Percentiles rank a stretch among this genome's conserved stretches.
phyloP scores from a whole-genome alignment of 2,329 filamentous ascomycete genomes.

The Fusarium avenaceum region DNA sequence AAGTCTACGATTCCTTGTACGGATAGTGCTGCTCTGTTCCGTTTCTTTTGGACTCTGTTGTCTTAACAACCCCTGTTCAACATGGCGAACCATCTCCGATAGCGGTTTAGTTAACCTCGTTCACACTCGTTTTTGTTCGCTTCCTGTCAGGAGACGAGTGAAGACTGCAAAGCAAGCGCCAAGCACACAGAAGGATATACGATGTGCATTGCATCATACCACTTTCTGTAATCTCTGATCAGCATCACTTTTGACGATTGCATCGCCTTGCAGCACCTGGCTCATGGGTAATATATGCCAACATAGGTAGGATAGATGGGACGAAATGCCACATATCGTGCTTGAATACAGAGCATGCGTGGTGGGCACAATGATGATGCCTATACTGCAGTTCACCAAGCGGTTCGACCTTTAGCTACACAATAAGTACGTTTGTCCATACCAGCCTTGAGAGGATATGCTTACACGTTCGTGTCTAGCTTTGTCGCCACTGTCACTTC shows the following conservation, averaged over 20 bases:
- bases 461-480: not conserved
- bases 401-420: not conserved
- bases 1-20: constrained; percentile 20
- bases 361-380: not conserved
- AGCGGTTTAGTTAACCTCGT: constrained; percentile 17
- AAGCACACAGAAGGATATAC: constrained; percentile 6
- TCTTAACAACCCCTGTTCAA: constrained; percentile 18
- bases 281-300: constrained; percentile 2
- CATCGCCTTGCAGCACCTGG: constrained; percentile 7
- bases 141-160: constrained; percentile 1
- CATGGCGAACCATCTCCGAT: constrained; percentile 27
- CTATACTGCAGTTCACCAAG: not conserved
- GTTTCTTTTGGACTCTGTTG: constrained; percentile 14
- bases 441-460: not conserved
- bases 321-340: constrained; percentile 3
- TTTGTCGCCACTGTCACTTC: constrained; percentile 1
- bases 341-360: not conserved
- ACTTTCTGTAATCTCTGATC: constrained; percentile 6
- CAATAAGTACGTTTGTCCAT: not conserved
- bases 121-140: constrained; percentile 10
- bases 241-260: constrained; percentile 13
- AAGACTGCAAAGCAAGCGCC: constrained; percentile 14
- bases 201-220: constrained; percentile 1
- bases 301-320: constrained; percentile 11
- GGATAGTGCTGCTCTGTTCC: constrained; percentile 9